Percentiles rank a stretch among this genome's conserved stretches.
Evolutionary conservation across 805 yeast genomes (phyloP).

Genomic region (Schizosaccharomyces japonicus): DNA sequence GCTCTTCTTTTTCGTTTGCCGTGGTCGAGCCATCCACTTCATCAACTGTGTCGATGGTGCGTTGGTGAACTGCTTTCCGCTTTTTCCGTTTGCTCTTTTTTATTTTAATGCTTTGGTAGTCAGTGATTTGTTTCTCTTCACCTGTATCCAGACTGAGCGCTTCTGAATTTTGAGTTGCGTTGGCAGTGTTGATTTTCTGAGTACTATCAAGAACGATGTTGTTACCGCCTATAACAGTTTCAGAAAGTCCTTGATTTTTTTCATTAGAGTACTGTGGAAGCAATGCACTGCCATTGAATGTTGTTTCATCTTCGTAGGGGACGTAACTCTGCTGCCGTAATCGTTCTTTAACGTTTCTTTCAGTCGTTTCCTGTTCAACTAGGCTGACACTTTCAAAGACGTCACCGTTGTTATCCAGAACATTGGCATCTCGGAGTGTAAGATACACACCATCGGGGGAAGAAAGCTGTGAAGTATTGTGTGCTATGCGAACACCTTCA

Average conservation of each 20-base stretch:
- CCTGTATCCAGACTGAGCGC: neutral
- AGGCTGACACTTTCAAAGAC: slow-evolving; percentile 22
- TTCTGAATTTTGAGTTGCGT: neutral
- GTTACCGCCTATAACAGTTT: neutral
- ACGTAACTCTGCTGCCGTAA: slow-evolving; percentile 9
- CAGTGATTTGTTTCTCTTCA: neutral
- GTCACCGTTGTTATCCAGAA: slow-evolving; percentile 16
- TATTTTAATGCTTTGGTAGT: neutral
- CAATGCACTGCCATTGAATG: too few relatives aligned
- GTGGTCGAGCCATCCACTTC: slow-evolving; percentile 16
- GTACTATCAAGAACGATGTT: neutral
- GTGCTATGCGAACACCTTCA: slow-evolving; percentile 23
- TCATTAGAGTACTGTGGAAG: neutral
- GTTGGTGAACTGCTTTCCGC: slow-evolving; percentile 20
- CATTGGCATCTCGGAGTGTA: slow-evolving; percentile 31
- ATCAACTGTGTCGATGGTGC: slow-evolving; percentile 18
- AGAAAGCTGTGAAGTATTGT: slow-evolving; percentile 21
- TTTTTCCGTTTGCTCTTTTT: too few relatives aligned
- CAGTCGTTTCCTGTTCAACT: slow-evolving; percentile 16
- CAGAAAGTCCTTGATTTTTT: neutral
- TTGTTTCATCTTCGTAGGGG: slow-evolving; percentile 10
- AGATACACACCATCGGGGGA: slow-evolving; percentile 24
- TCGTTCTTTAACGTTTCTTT: slow-evolving; percentile 11
- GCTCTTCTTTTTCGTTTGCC: too few relatives aligned
- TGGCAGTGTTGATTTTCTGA: neutral